phyloP scores from a whole-genome alignment of 2,329 filamentous ascomycete species.

The Stromatinia cepivora region DNA sequence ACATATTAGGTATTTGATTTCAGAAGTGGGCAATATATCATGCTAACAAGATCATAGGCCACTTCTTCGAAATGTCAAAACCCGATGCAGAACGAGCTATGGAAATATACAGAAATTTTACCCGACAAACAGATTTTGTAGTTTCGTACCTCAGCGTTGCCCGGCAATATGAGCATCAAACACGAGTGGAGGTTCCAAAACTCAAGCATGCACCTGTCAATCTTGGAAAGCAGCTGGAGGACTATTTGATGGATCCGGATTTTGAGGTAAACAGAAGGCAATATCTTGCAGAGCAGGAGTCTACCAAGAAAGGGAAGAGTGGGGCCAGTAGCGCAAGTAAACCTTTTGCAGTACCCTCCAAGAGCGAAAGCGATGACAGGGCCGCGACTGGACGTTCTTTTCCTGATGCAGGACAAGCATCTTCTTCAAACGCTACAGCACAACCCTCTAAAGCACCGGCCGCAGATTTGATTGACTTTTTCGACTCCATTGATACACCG shows the following conservation, averaged over 20 bases:
- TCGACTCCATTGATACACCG: slow-evolving; percentile 88
- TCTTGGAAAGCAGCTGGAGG: slow-evolving; percentile 82
- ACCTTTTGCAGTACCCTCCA: slow-evolving; percentile 45
- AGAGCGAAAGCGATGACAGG: slow-evolving; percentile 39
- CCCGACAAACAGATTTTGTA: slow-evolving; percentile 86
- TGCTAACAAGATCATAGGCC: slow-evolving; percentile 56
- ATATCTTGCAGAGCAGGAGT: slow-evolving; percentile 84
- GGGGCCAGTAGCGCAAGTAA: slow-evolving; percentile 44
- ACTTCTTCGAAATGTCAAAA: slow-evolving; percentile 98
- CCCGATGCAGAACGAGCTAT: slow-evolving; percentile 90
- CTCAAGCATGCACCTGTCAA: slow-evolving; percentile 96
- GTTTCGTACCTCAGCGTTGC: slow-evolving; percentile 87
- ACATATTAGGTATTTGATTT: slow-evolving; percentile 73
- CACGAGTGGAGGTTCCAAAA: slow-evolving; percentile 90
- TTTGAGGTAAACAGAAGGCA: slow-evolving; percentile 93
- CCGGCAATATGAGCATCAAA: slow-evolving; percentile 87
- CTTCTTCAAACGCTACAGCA: slow-evolving; percentile 44
- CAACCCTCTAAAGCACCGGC: slow-evolving; percentile 61
- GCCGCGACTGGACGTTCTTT: slow-evolving; percentile 36
- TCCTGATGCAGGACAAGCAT: slow-evolving; percentile 37
- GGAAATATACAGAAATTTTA: slow-evolving; percentile 88
- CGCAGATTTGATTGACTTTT: slow-evolving; percentile 88
- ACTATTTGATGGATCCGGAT: slow-evolving; percentile 91
- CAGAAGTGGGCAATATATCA: neutral
- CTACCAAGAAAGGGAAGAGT: slow-evolving; percentile 50